Base-by-base conservation (phyloP, 768 basidiomycete species). In the Russula vinacea region DNA sequence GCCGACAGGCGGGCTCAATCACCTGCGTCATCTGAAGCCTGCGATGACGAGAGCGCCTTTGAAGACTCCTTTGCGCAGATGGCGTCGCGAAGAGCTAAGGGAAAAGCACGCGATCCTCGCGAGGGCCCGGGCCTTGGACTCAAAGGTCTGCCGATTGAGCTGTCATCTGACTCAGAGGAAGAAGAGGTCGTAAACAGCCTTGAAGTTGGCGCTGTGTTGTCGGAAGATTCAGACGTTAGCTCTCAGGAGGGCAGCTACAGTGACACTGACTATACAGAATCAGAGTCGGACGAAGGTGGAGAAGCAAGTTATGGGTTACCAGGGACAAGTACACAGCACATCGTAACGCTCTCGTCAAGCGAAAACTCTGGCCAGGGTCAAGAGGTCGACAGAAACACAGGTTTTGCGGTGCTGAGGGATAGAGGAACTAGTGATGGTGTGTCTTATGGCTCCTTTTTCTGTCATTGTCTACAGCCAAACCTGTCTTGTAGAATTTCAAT, bases 31-130 rank as follows among this genome's bases (percentile, higher is more conserved):
- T 57, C 59, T 14, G 55, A 73, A 68, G 29, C 70, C 7, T 73
- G 73, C 40, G 73, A 75, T 44, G 74, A 73, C 51, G 74, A 76
- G 29, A 72, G 71, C 52, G 49, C 57, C 16, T 53, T 76, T 5
- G 81, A 86, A 58, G 84, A 86, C 71, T 84, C 85, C 1, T 85
- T 86, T 73, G 81, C 81, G 13, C 80, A 81, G 53, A 71, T 82
- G 52, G 78, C 76, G 62, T 79, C 79, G 44, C 80, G 83, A 64
- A 80, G 81, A 54, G 67, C 72, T 44, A 68, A 68, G 29, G 87
- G 86, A 35, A 88, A 87, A 70, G 81, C 78, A 56, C 80, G 86
- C 56, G 86, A 86, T 70, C 81, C 83, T 10, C 75, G 83, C 53
- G 84, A 86, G 68, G 86, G 84, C 7, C 81, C 84, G 49, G 83